These are phyloP conservation scores for Termitomyces sp. DNA, from an alignment of 768 basidiomycete genomes.

Conservation along the genomic window DNA sequence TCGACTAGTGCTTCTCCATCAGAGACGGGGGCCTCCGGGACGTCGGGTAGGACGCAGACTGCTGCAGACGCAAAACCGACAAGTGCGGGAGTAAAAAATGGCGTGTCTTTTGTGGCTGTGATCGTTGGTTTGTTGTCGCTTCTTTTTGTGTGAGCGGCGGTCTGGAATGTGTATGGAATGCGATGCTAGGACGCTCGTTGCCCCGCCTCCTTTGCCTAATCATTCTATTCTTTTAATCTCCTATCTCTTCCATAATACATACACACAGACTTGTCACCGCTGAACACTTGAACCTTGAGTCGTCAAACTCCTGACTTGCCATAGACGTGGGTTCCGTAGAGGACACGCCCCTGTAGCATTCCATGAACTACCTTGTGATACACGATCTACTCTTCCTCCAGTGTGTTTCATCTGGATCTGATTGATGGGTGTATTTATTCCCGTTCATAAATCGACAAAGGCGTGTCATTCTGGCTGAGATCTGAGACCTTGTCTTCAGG, in stretches of 20 bases:
- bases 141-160: not conserved
- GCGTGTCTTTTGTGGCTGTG: not conserved
- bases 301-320: not conserved
- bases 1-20: slow-evolving; percentile 5
- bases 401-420: not conserved
- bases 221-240: not conserved
- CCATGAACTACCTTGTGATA: not conserved
- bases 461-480: not conserved
- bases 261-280: not conserved
- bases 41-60: not conserved
- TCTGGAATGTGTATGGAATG: not conserved
- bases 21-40: not conserved
- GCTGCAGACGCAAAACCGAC: slow-evolving; percentile 1
- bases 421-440: not conserved
- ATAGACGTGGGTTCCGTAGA: not conserved
- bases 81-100: not conserved
- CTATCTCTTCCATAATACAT: not conserved
- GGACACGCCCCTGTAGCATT: not conserved
- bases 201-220: not conserved
- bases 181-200: not conserved
- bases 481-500: not conserved
- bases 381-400: not conserved
- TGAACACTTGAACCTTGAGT: not conserved
- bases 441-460: not conserved
- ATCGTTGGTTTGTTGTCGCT: not conserved